phyloP scores from a whole-genome alignment of 2,329 filamentous ascomycete genomes.

The Chrysosporium keratinophilum region DNA sequence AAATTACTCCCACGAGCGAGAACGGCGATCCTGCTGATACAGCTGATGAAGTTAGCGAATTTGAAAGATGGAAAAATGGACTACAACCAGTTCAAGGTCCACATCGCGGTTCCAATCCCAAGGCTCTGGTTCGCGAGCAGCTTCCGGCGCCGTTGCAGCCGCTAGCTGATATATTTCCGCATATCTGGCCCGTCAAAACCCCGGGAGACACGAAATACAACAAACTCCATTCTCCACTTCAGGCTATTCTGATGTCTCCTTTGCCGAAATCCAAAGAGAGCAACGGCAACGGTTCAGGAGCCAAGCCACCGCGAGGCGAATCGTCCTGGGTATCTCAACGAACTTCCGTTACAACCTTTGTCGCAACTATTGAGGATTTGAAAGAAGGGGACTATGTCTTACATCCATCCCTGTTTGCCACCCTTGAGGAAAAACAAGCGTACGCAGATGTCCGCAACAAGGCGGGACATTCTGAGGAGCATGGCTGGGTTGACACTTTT shows the following conservation, averaged over 20 bases:
- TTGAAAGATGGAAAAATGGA: constrained; percentile 33
- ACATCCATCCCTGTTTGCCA: constrained; percentile 63
- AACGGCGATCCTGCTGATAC: constrained; percentile 10
- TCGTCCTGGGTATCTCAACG: constrained; percentile 62
- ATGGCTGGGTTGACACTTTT: constrained; percentile 75
- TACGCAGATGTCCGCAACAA: constrained; percentile 45
- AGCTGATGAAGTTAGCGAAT: constrained; percentile 25
- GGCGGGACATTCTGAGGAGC: constrained; percentile 38
- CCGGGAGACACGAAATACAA: constrained; percentile 74
- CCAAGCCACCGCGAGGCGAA: constrained; percentile 52
- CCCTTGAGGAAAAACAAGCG: constrained; percentile 46
- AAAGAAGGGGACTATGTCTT: constrained; percentile 72
- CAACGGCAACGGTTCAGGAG: constrained; percentile 42
- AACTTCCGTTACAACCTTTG: constrained; percentile 70
- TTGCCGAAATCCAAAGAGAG: constrained; percentile 60
- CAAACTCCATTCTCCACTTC: constrained; percentile 76
- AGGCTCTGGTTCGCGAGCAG: constrained; percentile 22
- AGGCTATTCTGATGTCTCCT: constrained; percentile 69
- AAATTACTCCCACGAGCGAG: constrained; percentile 14
- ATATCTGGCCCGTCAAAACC: constrained; percentile 80
- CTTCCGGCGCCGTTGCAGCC: constrained; percentile 47
- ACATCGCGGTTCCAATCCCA: constrained; percentile 28
- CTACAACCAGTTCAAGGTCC: constrained; percentile 25
- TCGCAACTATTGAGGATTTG: constrained; percentile 63
- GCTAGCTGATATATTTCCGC: constrained; percentile 71